Evolutionary conservation across 768 basidiomycete species (phyloP), one percentile per base, ranked within the genome.

Genomic region (Boletus huronensis): DNA sequence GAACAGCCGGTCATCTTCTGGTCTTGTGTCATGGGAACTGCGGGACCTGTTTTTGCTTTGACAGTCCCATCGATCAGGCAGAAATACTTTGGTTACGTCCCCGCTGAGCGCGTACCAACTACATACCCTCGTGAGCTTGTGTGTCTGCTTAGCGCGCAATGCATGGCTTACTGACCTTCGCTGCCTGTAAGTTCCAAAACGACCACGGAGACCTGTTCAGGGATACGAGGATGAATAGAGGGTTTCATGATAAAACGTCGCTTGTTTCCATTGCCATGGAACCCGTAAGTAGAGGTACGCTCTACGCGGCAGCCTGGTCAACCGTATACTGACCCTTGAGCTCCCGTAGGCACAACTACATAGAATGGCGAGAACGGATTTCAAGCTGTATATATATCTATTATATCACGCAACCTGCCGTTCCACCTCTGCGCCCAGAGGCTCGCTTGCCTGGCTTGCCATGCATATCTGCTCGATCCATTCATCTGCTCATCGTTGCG

Each of bases 1-100:
- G 93, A 96, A 73, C 83, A 82, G 64, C 93, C 93, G 28, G 89
- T 92, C 70, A 82, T 94, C 70, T 94, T 94, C 77, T 96, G 85
- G 74, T 93, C 93, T 11, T 78, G 85, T 67, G 71, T 85, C 45
- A 74, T 96, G 53, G 93, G 92, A 49, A 63, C 76, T 53, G 78
- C 84, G 62, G 93, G 93, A 2, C 93, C 93, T 11, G 74, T 86
- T 25, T 74, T 93, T 71, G 85, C 85, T 40, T 60, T 90, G 40
- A 74, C 77, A 39, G 79, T 94, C 17, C 93, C 93, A n/a, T 88
- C 91, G 19, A 79, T 94, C 58, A 87, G 90, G 53, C 74, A 67
- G 45, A 77, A 81, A 63, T 74, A 75, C n/a, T 72, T 89, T 64
- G 93, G 93, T 19, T 91, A 84, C 59, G 78, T 78, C 59, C 79